Conservation (phyloP, 257 asterid species). For the Rauvolfia tetraphylla region DNA sequence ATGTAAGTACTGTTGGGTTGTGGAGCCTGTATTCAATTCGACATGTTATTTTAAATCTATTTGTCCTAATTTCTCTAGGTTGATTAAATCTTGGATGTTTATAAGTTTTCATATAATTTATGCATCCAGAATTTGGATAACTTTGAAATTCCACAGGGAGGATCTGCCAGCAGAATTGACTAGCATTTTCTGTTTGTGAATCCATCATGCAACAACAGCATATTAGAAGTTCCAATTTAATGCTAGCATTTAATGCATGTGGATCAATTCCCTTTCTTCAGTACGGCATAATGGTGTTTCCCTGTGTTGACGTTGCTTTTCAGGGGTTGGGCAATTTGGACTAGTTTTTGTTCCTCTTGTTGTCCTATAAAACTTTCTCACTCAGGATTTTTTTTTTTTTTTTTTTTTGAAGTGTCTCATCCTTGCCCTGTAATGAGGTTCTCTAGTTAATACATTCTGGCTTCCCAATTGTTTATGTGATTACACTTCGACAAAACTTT, state of each 20-base stretch:
- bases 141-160: not conserved
- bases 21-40: not conserved
- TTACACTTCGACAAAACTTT: slow-evolving; percentile 3
- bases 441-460: not conserved
- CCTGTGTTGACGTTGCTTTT: too few species aligned
- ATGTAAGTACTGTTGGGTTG: not conserved
- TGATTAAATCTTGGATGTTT: not conserved
- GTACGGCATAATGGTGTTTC: too few species aligned
- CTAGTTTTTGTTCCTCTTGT: too few species aligned
- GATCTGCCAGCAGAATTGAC: not conserved
- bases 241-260: not conserved
- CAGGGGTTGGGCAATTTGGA: too few species aligned
- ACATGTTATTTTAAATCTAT: not conserved
- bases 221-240: not conserved
- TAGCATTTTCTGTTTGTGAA: not conserved
- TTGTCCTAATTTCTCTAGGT: not conserved
- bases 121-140: not conserved
- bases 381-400: too few species aligned
- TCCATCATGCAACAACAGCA: not conserved
- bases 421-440: not conserved
- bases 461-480: not conserved
- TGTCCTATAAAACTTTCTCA: too few species aligned
- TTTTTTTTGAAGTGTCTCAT: too few species aligned
- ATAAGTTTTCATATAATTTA: not conserved
- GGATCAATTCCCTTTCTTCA: not conserved